Percentiles rank a stretch among this genome's conserved stretches.
These are phyloP conservation scores for Clitoria ternatea DNA, from an alignment of 306 rosid species.

Conservation along the genomic window DNA sequence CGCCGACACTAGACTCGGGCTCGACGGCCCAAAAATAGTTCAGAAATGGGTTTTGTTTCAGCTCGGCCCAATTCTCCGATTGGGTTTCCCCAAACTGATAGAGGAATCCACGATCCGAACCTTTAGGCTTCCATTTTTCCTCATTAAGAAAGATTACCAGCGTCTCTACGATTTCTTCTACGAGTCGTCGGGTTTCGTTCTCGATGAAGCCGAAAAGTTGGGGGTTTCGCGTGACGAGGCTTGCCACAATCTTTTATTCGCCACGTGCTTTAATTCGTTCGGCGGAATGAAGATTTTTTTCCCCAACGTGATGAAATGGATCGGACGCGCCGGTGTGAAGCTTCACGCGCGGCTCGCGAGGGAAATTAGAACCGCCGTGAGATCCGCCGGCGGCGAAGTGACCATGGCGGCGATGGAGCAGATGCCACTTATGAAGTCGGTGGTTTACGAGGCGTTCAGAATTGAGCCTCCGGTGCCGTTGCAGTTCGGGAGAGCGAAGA, in stretches of 20 bases:
- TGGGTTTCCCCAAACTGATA: slow-evolving; percentile 62
- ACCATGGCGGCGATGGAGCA: slow-evolving; percentile 84
- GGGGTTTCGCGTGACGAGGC: slow-evolving; percentile 83
- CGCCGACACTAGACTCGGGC: slow-evolving; percentile 43
- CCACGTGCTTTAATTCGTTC: slow-evolving; percentile 84
- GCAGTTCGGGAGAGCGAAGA: slow-evolving; percentile 71
- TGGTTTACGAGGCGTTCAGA: slow-evolving; percentile 64
- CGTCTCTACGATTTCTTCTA: slow-evolving; percentile 78
- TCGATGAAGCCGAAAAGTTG: slow-evolving; percentile 70
- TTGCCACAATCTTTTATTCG: slow-evolving; percentile 75
- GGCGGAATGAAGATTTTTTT: slow-evolving; percentile 81
- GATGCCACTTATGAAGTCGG: slow-evolving; percentile 90
- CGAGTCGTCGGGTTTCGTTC: slow-evolving; percentile 41
- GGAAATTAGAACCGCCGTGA: slow-evolving; percentile 65
- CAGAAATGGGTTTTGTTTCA: slow-evolving; percentile 80
- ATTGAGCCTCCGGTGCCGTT: slow-evolving; percentile 85
- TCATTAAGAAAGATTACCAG: slow-evolving; percentile 62
- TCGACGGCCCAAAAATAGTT: slow-evolving; percentile 66
- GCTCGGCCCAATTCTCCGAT: slow-evolving; percentile 50
- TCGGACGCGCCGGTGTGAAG: slow-evolving; percentile 69
- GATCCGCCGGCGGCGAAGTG: slow-evolving; percentile 57
- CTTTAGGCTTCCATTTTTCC: slow-evolving; percentile 46
- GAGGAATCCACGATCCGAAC: slow-evolving; percentile 62
- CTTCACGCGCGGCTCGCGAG: slow-evolving; percentile 58
- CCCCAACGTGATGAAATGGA: slow-evolving; percentile 70